A percentile compares a stretch with the other conserved stretches of the same genome.
phyloP scores from a whole-genome alignment of 2,329 filamentous ascomycete genomes.

The Epichloe aotearoae region DNA sequence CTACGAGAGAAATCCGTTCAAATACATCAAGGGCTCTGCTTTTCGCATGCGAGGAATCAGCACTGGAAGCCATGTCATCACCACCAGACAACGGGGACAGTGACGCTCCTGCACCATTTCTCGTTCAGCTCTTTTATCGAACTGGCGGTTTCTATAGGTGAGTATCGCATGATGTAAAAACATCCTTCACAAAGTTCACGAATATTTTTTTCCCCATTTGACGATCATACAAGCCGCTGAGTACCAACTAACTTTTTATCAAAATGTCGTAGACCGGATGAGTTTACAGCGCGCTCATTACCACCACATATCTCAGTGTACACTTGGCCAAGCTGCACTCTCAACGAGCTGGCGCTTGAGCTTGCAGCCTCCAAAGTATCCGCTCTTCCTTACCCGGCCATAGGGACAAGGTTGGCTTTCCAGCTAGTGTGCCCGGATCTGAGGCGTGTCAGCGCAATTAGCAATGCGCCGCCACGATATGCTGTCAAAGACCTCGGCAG shows the following conservation, averaged over 20 bases:
- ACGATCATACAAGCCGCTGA: no score
- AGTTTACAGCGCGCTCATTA: slow-evolving; percentile 48
- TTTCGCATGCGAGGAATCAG: background rate
- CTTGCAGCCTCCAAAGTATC: slow-evolving; percentile 52
- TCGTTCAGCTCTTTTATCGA: slow-evolving; percentile 75
- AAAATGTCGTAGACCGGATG: slow-evolving; percentile 43
- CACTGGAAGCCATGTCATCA: slow-evolving; percentile 12
- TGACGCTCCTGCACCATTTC: slow-evolving; percentile 63
- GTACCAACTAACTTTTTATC: no score
- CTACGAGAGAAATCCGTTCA: background rate
- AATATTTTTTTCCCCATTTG: no score
- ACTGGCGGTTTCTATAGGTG: slow-evolving; percentile 58
- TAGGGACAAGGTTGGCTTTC: slow-evolving; percentile 78
- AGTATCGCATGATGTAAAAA: slow-evolving; percentile 2
- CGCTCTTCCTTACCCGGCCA: slow-evolving; percentile 57
- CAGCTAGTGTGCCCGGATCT: slow-evolving; percentile 76
- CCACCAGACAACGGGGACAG: slow-evolving; percentile 38
- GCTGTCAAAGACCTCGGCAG: slow-evolving; percentile 71
- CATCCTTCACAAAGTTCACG: background rate
- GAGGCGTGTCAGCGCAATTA: slow-evolving; percentile 17
- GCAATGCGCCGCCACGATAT: slow-evolving; percentile 39
- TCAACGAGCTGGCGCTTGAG: slow-evolving; percentile 68
- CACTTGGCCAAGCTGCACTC: slow-evolving; percentile 71
- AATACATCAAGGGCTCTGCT: background rate
- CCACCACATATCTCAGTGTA: slow-evolving; percentile 66